A percentile compares a stretch with the other conserved stretches of the same genome.
Conservation (phyloP, 441 rosid genomes). For the Adansonia gregorii region DNA sequence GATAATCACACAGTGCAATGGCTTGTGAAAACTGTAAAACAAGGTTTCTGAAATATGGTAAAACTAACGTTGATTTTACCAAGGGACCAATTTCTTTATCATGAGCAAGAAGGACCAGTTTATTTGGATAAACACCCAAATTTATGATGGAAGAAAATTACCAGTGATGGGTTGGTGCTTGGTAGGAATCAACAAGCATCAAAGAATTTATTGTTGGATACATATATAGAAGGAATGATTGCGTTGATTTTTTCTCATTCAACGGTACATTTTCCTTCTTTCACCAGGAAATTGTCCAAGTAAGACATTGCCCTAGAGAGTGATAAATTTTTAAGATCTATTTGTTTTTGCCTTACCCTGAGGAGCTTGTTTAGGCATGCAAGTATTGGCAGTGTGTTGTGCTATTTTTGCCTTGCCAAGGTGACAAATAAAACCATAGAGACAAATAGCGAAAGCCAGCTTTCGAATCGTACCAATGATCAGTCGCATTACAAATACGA, state of each 20-base stretch:
- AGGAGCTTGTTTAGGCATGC: background rate
- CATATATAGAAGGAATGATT: background rate
- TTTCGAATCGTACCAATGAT: no score
- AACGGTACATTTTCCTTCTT: background rate
- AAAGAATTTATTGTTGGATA: background rate
- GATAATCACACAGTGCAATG: background rate
- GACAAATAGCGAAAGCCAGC: no score
- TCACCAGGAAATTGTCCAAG: background rate
- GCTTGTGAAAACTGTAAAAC: background rate
- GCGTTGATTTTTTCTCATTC: background rate
- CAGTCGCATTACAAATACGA: no score
- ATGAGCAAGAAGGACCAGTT: background rate
- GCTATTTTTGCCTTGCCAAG: background rate
- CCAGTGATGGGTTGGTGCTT: background rate
- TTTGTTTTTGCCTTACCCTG: background rate
- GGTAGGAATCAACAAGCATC: conserved; percentile 1
- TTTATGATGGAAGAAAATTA: background rate
- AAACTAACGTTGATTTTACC: background rate
- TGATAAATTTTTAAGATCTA: background rate
- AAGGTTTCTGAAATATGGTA: background rate
- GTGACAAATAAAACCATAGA: background rate
- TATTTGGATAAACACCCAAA: background rate
- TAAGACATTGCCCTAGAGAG: background rate
- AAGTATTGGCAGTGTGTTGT: background rate
- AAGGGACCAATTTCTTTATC: background rate